phyloP scores from a whole-genome alignment of 148 eudicot genomes.

The Euryodendron excelsum region DNA sequence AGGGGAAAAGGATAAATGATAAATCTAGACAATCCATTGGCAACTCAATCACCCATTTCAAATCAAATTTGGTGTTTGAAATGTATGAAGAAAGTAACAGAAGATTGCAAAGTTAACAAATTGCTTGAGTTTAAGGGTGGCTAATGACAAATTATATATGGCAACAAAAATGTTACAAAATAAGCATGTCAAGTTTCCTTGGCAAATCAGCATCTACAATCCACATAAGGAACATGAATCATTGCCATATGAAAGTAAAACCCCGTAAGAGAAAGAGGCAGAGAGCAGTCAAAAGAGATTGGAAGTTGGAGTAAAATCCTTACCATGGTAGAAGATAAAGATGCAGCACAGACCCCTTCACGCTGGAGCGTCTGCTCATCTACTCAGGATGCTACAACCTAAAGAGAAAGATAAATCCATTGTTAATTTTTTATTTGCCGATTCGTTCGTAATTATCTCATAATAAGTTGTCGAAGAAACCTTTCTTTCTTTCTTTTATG shows the following conservation, averaged over 20 bases:
- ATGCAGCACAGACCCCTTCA: conserved; percentile 99
- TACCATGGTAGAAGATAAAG: conserved; percentile 97
- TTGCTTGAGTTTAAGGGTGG: too few relatives aligned
- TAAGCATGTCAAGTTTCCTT: background rate
- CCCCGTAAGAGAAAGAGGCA: background rate
- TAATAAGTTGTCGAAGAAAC: background rate
- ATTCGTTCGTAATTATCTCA: background rate
- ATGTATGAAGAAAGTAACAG: too few relatives aligned
- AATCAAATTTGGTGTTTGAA: background rate
- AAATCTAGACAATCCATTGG: background rate
- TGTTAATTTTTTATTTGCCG: background rate
- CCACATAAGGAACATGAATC: background rate
- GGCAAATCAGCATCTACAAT: background rate
- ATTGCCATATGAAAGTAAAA: background rate
- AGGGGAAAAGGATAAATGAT: background rate
- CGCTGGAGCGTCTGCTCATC: conserved; percentile 96
- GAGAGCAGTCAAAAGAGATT: conserved; percentile 5
- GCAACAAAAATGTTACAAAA: background rate
- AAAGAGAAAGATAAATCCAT: background rate
- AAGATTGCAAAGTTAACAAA: too few relatives aligned
- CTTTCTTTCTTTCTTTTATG: background rate
- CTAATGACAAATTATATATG: background rate
- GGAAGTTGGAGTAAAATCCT: background rate
- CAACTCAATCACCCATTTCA: background rate
- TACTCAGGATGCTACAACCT: conserved; percentile 97